Evolutionary conservation across 2,329 filamentous ascomycete species (phyloP), one percentile per base, ranked within the genome.

Genomic region (Monosporascus sp.): DNA sequence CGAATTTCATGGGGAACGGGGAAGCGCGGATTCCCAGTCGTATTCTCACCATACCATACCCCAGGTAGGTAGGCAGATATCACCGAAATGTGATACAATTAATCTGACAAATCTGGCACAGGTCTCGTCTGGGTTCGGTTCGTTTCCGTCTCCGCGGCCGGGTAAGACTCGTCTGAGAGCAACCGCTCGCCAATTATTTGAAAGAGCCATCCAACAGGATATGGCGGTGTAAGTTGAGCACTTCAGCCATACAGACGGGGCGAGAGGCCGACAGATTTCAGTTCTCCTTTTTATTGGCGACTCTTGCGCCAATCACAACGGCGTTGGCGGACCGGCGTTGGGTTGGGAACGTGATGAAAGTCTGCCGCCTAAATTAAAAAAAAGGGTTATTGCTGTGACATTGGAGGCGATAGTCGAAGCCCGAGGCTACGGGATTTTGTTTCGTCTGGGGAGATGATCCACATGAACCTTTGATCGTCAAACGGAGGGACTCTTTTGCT

Each of bases 271-370:
- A 24, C 3, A 31, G 15, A 17, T 46, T 46, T 28, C 7, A 3
- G 11, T 46, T 28, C 43, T 9, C 22, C 8, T 35, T 35, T 11
- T 35, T 35, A 46, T 31, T 46, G 43, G 43, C 43, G 8, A 28
- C 17, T 9, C n/a, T n/a, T 46, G 24, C 43, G n/a, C 43, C 43
- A 46, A 46, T 46, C 24, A 17, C 43, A 7, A 22, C 3, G 22
- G 24, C 24, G 24, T 18, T n/a, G 43, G 22, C 22, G 43, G 8
- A 14, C n/a, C 24, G 15, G 24, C 22, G 22, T n/a, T 26, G 14
- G 22, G 43, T 22, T 35, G 18, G 38, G 45, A 51, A 38, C 49
- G 49, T 45, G 49, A 51, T 47, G 22, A 11, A 24, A 46, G 49
- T 18, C 49, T 51, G 49, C 49, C 22, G 43, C 43, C 22, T 18